phyloP scores from a whole-genome alignment of 108 stramenopile species.

The Poteriospumella lacustris region DNA sequence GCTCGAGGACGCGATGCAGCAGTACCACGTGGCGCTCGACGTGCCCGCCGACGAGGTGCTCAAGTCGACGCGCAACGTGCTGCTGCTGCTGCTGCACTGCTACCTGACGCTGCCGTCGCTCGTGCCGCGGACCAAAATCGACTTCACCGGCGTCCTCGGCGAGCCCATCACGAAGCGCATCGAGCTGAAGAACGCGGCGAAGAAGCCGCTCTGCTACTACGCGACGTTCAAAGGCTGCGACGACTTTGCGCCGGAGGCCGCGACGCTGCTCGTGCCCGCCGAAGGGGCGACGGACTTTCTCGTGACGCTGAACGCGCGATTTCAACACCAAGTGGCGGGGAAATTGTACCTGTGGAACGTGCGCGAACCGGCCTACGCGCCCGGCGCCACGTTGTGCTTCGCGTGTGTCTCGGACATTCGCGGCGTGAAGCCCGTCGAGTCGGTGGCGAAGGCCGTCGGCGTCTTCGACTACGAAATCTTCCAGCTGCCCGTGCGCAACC shows the following conservation, averaged over 20 bases:
- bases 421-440: conserved; percentile 31
- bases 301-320: conserved; percentile 31
- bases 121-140: conserved; percentile 55
- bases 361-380: not conserved
- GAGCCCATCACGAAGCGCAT: conserved; percentile 46
- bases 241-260: conserved; percentile 38
- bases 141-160: conserved; percentile 52
- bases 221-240: conserved; percentile 47
- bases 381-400: conserved; percentile 41
- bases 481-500: not conserved
- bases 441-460: not conserved
- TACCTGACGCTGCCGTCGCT: conserved; percentile 49
- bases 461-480: not conserved
- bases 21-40: conserved; percentile 32
- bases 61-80: not conserved
- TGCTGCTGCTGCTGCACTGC: conserved; percentile 33
- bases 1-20: conserved; percentile 32
- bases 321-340: conserved; percentile 40
- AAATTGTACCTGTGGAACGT: conserved; percentile 42
- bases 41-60: conserved; percentile 29
- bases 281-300: conserved; percentile 12
- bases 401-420: conserved; percentile 45
- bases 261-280: conserved; percentile 20
- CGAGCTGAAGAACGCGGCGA: conserved; percentile 53
- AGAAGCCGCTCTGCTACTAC: conserved; percentile 39